Evolutionary conservation across 2,329 filamentous ascomycete genomes (phyloP).

Genomic region (Cadophora sp.): DNA sequence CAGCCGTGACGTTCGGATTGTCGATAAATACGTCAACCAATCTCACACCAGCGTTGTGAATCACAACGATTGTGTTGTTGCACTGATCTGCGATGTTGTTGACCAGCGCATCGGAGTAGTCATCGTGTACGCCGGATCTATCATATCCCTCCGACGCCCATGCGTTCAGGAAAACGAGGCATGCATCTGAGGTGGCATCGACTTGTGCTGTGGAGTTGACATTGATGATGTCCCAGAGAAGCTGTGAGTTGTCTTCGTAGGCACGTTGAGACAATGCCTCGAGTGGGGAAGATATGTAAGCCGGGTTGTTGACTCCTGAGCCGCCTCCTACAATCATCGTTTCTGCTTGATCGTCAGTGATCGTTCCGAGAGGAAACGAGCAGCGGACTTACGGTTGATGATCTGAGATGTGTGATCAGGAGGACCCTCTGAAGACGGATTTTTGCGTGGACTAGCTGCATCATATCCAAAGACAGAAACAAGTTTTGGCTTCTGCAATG

Average conservation of each 20-base stretch:
- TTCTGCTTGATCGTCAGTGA: background rate
- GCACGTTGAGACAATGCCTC: constrained; percentile 60
- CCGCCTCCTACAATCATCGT: constrained; percentile 45
- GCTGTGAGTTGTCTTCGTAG: constrained; percentile 59
- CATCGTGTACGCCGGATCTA: constrained; percentile 66
- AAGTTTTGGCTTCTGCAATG: constrained; percentile 54
- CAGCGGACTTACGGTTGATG: constrained; percentile 5
- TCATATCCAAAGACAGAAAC: constrained; percentile 69
- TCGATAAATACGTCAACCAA: constrained; percentile 65
- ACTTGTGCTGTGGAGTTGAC: constrained; percentile 56
- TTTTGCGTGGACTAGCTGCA: constrained; percentile 42
- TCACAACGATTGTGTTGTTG: constrained; percentile 66
- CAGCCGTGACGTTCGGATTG: constrained; percentile 65
- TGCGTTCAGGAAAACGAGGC: constrained; percentile 70
- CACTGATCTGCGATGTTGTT: constrained; percentile 59
- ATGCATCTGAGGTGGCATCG: constrained; percentile 62
- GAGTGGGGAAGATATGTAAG: constrained; percentile 59
- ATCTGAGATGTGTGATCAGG: constrained; percentile 2
- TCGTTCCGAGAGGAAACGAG: background rate
- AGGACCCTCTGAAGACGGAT: constrained; percentile 8
- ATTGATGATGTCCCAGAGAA: constrained; percentile 60
- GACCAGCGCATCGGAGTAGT: constrained; percentile 61
- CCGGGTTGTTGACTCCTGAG: constrained; percentile 55
- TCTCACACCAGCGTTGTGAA: constrained; percentile 67
- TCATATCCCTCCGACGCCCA: constrained; percentile 78